Evolutionary conservation across 1,284 basidiomycete genomes (phyloP).

Genomic region (Singerocomus inundabilis): DNA sequence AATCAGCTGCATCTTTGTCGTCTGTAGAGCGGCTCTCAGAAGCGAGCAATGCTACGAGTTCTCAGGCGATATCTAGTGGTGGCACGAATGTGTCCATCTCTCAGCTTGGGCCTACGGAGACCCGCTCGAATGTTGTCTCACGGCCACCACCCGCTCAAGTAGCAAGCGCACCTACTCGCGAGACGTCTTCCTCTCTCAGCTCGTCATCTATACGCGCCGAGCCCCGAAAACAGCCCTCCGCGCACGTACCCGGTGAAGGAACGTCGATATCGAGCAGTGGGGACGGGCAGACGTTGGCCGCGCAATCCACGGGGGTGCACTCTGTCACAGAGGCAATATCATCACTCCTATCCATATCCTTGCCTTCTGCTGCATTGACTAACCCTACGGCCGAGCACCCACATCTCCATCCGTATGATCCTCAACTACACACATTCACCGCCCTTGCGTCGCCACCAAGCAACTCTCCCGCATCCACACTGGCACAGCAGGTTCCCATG

Average conservation of each 20-base stretch:
- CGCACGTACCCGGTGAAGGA: not conserved
- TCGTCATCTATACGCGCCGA: not conserved
- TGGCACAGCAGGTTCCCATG: slow-evolving; percentile 5
- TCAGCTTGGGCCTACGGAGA: not conserved
- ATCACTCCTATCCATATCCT: slow-evolving; percentile 16
- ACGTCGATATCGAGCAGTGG: not conserved
- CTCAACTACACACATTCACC: slow-evolving; percentile 8
- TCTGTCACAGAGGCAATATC: slow-evolving; percentile 26
- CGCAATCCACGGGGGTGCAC: slow-evolving; percentile 1
- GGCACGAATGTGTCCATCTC: slow-evolving; percentile 7
- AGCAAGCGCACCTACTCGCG: not conserved
- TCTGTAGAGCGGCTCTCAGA: slow-evolving; percentile 2
- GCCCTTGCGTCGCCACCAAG: slow-evolving; percentile 6
- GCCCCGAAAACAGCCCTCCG: not conserved
- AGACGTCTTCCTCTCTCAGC: not conserved
- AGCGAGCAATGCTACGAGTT: not conserved
- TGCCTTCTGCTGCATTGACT: slow-evolving; percentile 4
- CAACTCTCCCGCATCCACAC: not conserved
- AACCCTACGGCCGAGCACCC: slow-evolving; percentile 8
- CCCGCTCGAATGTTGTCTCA: not conserved
- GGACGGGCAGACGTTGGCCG: not conserved
- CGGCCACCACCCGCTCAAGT: not conserved
- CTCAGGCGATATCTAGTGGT: slow-evolving; percentile 4
- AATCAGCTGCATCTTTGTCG: slow-evolving; percentile 6
- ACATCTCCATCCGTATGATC: slow-evolving; percentile 2